Conservation (phyloP, 768 basidiomycete species). For the Leccinum subtestaceum region DNA sequence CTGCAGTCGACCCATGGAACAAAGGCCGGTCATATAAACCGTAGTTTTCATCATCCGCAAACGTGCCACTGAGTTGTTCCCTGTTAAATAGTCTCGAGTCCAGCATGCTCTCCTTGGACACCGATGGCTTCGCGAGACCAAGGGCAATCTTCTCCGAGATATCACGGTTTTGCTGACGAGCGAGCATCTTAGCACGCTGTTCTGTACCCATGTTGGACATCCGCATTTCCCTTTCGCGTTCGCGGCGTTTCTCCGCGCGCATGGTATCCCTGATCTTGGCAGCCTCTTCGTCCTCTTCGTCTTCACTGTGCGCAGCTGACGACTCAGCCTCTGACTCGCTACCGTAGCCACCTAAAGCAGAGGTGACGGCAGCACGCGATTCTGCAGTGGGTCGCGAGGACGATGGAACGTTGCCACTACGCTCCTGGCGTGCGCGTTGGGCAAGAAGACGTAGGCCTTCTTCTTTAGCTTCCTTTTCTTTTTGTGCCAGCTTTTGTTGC, state of each 20-base stretch:
- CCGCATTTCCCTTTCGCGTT: slow-evolving; percentile 95
- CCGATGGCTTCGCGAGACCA: slow-evolving; percentile 93
- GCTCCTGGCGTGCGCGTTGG: slow-evolving; percentile 93
- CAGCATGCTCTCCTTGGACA: slow-evolving; percentile 95
- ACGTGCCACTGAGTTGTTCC: slow-evolving; percentile 76
- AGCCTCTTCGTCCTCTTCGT: slow-evolving; percentile 76
- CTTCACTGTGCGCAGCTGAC: slow-evolving; percentile 50
- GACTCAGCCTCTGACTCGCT: slow-evolving; percentile 63
- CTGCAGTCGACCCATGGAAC: slow-evolving; percentile 64
- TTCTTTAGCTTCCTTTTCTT: slow-evolving; percentile 94
- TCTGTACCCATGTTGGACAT: slow-evolving; percentile 99
- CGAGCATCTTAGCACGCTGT: slow-evolving; percentile 92
- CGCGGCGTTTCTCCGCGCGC: slow-evolving; percentile 86
- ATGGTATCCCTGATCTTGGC: slow-evolving; percentile 85
- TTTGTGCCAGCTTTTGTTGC: slow-evolving; percentile 98
- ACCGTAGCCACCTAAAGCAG: slow-evolving; percentile 81
- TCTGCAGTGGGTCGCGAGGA: slow-evolving; percentile 64
- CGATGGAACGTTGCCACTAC: slow-evolving; percentile 67
- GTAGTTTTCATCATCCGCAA: slow-evolving; percentile 93
- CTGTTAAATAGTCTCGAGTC: slow-evolving; percentile 98
- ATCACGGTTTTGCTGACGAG: slow-evolving; percentile 95
- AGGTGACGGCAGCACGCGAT: slow-evolving; percentile 67
- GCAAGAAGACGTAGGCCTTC: slow-evolving; percentile 92
- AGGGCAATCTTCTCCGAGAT: slow-evolving; percentile 99
- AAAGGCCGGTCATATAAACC: slow-evolving; percentile 91